These are phyloP conservation scores for Dillenia suffruticosa DNA, from an alignment of 164 flowering plant species.

Conservation along the genomic window DNA sequence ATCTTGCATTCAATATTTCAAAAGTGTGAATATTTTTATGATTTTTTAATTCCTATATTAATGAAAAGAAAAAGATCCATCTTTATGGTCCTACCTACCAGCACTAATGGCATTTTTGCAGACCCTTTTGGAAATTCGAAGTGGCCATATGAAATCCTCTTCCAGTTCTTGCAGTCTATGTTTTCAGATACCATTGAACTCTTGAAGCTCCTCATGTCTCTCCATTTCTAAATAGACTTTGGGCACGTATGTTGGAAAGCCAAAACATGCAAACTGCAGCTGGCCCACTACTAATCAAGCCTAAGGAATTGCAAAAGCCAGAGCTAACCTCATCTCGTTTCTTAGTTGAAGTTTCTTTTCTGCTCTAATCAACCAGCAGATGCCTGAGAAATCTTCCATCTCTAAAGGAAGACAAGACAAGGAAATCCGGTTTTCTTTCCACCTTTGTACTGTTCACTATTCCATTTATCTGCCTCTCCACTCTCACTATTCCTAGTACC, in stretches of 20 bases:
- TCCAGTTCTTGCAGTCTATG: conserved; percentile 93
- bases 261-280: no score
- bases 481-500: conserved; percentile 84
- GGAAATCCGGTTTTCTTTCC: conserved; percentile 75
- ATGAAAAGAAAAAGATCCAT: no score
- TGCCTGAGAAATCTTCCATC: conserved; percentile 45
- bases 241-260: not conserved
- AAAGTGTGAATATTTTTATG: no score
- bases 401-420: no score
- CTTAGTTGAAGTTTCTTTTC: conserved; percentile 78
- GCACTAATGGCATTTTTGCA: no score
- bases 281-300: no score
- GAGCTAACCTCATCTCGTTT: conserved; percentile 60
- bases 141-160: conserved; percentile 81
- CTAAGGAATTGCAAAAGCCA: no score
- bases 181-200: conserved; percentile 90
- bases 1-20: no score
- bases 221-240: conserved; percentile 30
- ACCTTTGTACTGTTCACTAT: conserved; percentile 89
- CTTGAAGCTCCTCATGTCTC: conserved; percentile 95
- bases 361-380: conserved; percentile 35
- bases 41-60: no score
- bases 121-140: no score
- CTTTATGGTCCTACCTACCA: no score
- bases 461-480: conserved; percentile 93